phyloP scores from a whole-genome alignment of 2,329 filamentous ascomycete species.

The Parascedosporium putredinis region DNA sequence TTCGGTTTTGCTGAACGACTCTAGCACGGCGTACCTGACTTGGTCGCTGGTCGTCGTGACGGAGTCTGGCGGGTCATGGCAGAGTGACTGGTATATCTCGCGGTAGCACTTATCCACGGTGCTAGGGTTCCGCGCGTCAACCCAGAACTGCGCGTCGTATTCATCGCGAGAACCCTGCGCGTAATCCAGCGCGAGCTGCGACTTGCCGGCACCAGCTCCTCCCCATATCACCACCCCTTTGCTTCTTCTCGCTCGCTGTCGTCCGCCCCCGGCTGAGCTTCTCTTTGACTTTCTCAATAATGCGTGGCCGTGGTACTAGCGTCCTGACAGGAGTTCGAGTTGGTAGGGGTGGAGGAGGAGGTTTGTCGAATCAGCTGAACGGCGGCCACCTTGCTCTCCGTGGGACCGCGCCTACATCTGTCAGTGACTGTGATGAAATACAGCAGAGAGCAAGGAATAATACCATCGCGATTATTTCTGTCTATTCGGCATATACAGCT shows the following conservation, averaged over 20 bases:
- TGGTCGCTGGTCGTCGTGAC: neutral
- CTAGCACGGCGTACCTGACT: neutral
- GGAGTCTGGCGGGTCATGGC: too few species aligned
- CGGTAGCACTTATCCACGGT: neutral
- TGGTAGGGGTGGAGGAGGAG: too few species aligned
- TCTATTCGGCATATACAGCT: too few species aligned
- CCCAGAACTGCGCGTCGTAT: constrained; percentile 1
- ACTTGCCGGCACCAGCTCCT: constrained; percentile 14
- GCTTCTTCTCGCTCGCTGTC: neutral
- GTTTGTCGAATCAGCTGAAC: too few species aligned
- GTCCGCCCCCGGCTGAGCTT: neutral
- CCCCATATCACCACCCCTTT: constrained; percentile 9
- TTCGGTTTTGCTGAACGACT: neutral
- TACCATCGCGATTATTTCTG: too few species aligned
- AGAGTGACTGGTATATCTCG: constrained; percentile 1
- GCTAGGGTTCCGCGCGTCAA: neutral
- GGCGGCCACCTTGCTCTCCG: too few species aligned
- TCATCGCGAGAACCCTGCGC: neutral
- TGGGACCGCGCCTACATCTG: too few species aligned
- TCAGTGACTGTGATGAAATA: too few species aligned
- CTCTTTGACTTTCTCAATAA: neutral
- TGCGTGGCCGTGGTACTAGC: too few species aligned
- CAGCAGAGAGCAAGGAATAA: too few species aligned
- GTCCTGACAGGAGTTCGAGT: too few species aligned
- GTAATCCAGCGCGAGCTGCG: constrained; percentile 10